Evolutionary conservation across 108 stramenopile genomes (phyloP), one percentile per base, ranked within the genome.

Genomic region (Skeletonema costatum): DNA sequence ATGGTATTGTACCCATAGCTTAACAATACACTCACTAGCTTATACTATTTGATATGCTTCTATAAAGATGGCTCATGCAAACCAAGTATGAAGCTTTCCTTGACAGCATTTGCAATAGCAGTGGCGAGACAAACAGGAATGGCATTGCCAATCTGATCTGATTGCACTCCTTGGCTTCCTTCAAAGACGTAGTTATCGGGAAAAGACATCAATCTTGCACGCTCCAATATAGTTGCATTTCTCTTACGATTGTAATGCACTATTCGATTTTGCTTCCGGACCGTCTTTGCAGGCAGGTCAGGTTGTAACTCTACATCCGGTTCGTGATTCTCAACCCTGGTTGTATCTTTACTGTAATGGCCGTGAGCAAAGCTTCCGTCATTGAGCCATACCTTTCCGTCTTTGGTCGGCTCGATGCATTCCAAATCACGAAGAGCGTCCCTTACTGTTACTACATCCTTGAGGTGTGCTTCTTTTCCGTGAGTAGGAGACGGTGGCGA

Each of bases 141-240:
- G 44, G 85, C 85, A 50, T 83, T 86, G 13, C 85, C 85, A 38
- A 86, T 76, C 48, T 79, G 82, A n/a, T 79, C 68, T 0, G 19
- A 32, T 51, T 74, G 48, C 32, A 79, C 73, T 6, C 41, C 5
- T 2, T 36, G 17, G 32, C 53, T 63, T 35, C 85, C 85, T 58
- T 25, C 50, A 65, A 86, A 80, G 8, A 75, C 33, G 35, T 64
- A 83, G 1, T 48, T 19, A 25, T 59, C 19, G 6, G 85, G 85
- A 79, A 86, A 86, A 5, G 65, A 60, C 51, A 78, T 77, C 5
- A 86, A n/a, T 21, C 71, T 51, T 25, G 79, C 72, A 38, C 66
- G 61, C 74, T 88, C 85, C 10, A 69, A 68, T 19, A 74, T 13
- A 35, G 88, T 85, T 7, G 74, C 25, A 16, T 53, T 61, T 5